Conservation (phyloP, 2,329 filamentous ascomycete genomes). For the Colletotrichum endophyticum region DNA sequence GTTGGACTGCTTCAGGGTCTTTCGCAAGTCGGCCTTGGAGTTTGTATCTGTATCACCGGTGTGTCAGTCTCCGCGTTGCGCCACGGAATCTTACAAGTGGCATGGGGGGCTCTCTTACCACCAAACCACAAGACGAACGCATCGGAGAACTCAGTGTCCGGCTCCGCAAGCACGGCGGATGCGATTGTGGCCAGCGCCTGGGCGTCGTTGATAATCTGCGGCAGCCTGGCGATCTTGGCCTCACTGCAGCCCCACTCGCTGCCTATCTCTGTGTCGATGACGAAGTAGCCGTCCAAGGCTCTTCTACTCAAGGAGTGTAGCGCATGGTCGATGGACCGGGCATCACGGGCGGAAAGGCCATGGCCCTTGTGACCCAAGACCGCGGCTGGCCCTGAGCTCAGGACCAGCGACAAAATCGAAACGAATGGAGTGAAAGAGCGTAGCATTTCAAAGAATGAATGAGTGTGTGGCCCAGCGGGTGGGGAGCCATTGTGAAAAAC, state of each 20-base stretch:
- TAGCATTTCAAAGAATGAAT: background rate
- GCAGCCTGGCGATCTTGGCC: background rate
- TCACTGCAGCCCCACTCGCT: background rate
- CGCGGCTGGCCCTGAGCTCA: background rate
- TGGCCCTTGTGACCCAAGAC: background rate
- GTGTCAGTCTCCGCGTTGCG: background rate
- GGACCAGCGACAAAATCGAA: background rate
- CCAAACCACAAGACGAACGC: background rate
- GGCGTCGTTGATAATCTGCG: background rate
- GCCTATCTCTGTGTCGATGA: background rate
- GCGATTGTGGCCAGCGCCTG: background rate
- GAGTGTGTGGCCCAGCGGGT: background rate
- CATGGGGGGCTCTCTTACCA: background rate
- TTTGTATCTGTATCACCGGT: background rate
- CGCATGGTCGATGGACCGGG: background rate
- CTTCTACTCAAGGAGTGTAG: background rate
- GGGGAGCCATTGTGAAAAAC: background rate
- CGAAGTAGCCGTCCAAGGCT: background rate
- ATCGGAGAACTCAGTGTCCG: background rate
- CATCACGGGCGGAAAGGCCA: background rate
- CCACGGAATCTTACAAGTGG: background rate
- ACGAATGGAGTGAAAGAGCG: background rate
- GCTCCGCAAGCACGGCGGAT: background rate
- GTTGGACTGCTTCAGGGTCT: background rate
- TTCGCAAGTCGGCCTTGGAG: background rate